Conservation (phyloP, 2,329 filamentous ascomycete species). For the Colletotrichum ledebouriae region DNA sequence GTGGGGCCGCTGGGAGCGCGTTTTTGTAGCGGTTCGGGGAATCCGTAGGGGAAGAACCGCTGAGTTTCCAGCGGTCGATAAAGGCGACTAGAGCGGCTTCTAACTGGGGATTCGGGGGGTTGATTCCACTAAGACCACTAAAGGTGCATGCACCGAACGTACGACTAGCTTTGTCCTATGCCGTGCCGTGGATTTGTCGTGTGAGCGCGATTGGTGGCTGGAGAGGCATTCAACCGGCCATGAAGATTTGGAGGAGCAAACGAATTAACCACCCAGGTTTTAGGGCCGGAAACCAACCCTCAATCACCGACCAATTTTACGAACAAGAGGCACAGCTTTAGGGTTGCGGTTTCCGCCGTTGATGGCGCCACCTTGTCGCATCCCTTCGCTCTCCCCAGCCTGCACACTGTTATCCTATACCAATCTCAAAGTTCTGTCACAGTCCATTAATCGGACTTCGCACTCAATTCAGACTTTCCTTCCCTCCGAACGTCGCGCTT, state of each 20-base stretch:
- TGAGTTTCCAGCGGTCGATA: slow-evolving; percentile 25
- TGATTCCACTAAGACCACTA: slow-evolving; percentile 39
- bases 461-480: slow-evolving; percentile 13
- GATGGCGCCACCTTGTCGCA: slow-evolving; percentile 31
- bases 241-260: slow-evolving; percentile 9
- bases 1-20: slow-evolving; percentile 40
- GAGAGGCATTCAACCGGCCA: slow-evolving; percentile 18
- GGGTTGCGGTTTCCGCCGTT: slow-evolving; percentile 29
- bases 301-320: slow-evolving; percentile 3
- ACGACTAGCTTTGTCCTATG: slow-evolving; percentile 36
- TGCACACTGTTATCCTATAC: slow-evolving; percentile 7
- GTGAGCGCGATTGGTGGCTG: slow-evolving; percentile 34
- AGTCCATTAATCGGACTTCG: slow-evolving; percentile 7
- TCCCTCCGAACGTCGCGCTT: slow-evolving; percentile 26
- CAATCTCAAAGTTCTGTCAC: background rate
- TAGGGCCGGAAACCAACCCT: slow-evolving; percentile 13
- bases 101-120: slow-evolving; percentile 36
- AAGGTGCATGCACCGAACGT: slow-evolving; percentile 36
- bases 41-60: slow-evolving; percentile 30
- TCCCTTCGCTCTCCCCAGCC: slow-evolving; percentile 9
- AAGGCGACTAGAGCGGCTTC: slow-evolving; percentile 27
- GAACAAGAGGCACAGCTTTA: slow-evolving; percentile 18
- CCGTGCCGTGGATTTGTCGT: slow-evolving; percentile 35
- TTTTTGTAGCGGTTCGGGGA: slow-evolving; percentile 31
- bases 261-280: background rate